Evolutionary conservation across 23 red algal genomes (phyloP), one percentile per base, ranked within the genome.

Genomic region (Gracilaria caudata): DNA sequence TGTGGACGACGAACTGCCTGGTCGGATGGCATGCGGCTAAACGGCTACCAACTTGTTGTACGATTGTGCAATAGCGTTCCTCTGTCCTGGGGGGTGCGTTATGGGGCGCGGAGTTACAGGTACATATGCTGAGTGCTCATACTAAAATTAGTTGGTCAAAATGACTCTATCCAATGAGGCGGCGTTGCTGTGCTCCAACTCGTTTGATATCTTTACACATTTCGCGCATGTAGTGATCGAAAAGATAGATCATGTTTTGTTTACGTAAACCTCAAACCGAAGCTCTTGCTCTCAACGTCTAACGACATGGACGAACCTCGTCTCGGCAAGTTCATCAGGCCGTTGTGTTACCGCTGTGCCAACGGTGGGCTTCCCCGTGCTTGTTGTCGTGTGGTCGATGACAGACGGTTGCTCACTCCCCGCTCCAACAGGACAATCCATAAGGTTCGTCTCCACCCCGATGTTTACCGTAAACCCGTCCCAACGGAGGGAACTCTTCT

Each of bases 381-480:
- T 32, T 75, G 70, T 34, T 75, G 70, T 24, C 70, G 70, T 40
- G 70, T 40, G 20, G 43, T 75, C 4, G 20, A 25, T 10, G 7
- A 75, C 70, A 28, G 39, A 24, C 47, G 70, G 43, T 49, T 13
- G 4, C 38, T 75, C 21, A 75, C 70, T 13, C 70, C 70, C 39
- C 70, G 39, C 21, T 75, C 43, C 4, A 47, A 75, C 39, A 38
- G 28, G 9, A 13, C 33, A 6, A 75, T 75, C 24, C 6, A 38
- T 4, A 75, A 49, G 35, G 70, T 75, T 24, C 7, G 37, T 16
- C 70, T 75, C 26, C 70, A 75, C 25, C 70, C 38, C 70, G 70
- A 75, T 19, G 70, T 75, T 32, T 75, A 75, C 70, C 37, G 43
- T 21, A 75, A 47, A 26, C 70, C 70, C 70, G 21, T 49, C 43